Base-by-base conservation (phyloP, 257 asterid species). In the Scutellaria baicalensis region DNA sequence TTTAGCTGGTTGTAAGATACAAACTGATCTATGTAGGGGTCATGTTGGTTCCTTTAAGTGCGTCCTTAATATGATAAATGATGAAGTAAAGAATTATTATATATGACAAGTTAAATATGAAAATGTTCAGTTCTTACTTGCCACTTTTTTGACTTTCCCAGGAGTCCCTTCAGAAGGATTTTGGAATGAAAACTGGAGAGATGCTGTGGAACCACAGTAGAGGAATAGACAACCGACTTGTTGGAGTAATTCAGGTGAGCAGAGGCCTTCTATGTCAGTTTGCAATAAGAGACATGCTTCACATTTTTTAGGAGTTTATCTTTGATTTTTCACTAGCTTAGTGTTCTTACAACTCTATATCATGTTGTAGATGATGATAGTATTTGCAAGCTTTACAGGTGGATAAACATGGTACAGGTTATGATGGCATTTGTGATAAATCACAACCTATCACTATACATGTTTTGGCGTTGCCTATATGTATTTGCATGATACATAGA, bases 151-250 rank as follows among this genome's bases (percentile, higher is more conserved):
- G 70, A 70, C 57, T 47, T 72, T 65, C 68, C 35, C 87, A 93
- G 99, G 97, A 91, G 72, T 87, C 90, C 55, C 99, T 94, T 77
- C 99, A 89, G 71, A 94, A 84, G 77, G 89, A 94, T 77, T 94
- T 91, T 76, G 96, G 99, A 63, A 57, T 52, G 80, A 93, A 89
- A 83, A 89, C 90, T 66, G 99, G 99, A 62, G 92, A 88, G 73
- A 94, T 85, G 96, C 85, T 94, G 57, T 91, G 99, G 97, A 89
- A 86, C 82, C 89, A 80, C 43, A 82, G 99, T 73, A 81, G 96
- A 81, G 99, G 97, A 68, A 82, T 91, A 42, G 99, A 93, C 73
- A 84, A 80, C 57, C 82, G 97, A 77, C 78, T 69, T 50, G 97
- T 93, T 62, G 96, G 96, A 70, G 62, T 81, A 77, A 78, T 80